phyloP scores from a whole-genome alignment of 2,329 filamentous ascomycete species.

The Colletotrichum falcatum region DNA sequence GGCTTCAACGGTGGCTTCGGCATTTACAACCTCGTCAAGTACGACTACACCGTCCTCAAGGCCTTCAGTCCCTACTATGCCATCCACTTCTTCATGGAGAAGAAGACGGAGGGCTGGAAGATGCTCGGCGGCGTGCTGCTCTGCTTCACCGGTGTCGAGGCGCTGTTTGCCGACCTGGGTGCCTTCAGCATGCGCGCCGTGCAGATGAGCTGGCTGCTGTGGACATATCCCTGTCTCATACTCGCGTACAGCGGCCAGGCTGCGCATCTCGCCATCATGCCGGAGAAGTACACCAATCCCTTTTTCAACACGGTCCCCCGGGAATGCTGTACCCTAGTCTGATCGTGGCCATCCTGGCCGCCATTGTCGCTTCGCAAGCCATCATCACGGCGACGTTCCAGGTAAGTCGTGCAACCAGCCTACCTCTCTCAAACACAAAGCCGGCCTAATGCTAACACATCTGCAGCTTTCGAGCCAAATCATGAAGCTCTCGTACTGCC shows the following conservation, averaged over 20 bases:
- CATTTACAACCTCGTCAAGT: slow-evolving; percentile 69
- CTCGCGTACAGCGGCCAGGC: slow-evolving; percentile 80
- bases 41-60: slow-evolving; percentile 66
- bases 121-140: slow-evolving; percentile 78
- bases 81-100: slow-evolving; percentile 69
- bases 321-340: slow-evolving; percentile 77
- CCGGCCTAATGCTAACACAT: neutral
- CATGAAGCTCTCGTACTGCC: slow-evolving; percentile 79
- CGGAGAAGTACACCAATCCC: slow-evolving; percentile 74
- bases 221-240: slow-evolving; percentile 74
- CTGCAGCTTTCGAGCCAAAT: slow-evolving; percentile 69
- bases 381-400: slow-evolving; percentile 84
- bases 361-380: slow-evolving; percentile 82
- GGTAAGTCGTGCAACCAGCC: slow-evolving; percentile 47
- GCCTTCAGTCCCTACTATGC: slow-evolving; percentile 71
- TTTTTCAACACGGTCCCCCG: slow-evolving; percentile 79
- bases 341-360: slow-evolving; percentile 75
- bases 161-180: slow-evolving; percentile 81
- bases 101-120: slow-evolving; percentile 71
- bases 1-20: slow-evolving; percentile 72
- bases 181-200: slow-evolving; percentile 79
- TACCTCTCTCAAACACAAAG: no score
- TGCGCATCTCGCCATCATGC: slow-evolving; percentile 71
- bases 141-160: slow-evolving; percentile 83
- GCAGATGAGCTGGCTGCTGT: slow-evolving; percentile 78